Percentiles rank a stretch among this genome's conserved stretches.
Conservation (phyloP, 192 early-diverging fungal genomes). For the Pilaira anomala region DNA sequence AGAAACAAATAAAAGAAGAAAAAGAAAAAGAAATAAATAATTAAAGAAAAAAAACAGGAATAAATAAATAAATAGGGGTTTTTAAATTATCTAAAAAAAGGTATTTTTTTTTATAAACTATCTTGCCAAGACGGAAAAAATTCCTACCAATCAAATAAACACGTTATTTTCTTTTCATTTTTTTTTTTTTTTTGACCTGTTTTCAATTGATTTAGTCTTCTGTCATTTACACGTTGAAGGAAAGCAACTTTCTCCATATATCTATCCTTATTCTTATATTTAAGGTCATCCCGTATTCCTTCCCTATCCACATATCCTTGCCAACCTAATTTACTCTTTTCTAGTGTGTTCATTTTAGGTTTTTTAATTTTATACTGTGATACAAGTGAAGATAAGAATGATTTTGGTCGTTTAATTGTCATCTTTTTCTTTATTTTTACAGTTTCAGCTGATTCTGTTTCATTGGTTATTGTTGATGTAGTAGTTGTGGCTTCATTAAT, state of each 20-base stretch:
- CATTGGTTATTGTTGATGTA: too few species aligned
- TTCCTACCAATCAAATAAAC: constrained; percentile 2
- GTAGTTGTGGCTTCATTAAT: constrained; percentile 45
- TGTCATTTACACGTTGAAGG: constrained; percentile 60
- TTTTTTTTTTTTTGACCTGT: constrained; percentile 27
- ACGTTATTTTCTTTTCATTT: constrained; percentile 20
- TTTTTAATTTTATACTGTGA: constrained; percentile 46
- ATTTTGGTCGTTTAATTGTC: constrained; percentile 32
- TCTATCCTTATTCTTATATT: constrained; percentile 67
- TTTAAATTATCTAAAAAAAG: constrained; percentile 10
- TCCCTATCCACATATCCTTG: constrained; percentile 58
- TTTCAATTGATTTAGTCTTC: constrained; percentile 50
- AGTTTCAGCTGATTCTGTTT: not conserved
- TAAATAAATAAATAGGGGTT: not conserved
- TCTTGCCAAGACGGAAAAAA: too few species aligned
- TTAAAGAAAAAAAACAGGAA: not conserved
- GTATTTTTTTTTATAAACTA: not conserved
- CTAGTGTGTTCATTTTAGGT: constrained; percentile 64
- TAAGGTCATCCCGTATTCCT: constrained; percentile 60
- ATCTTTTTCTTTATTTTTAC: constrained; percentile 6
- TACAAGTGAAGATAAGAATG: constrained; percentile 25
- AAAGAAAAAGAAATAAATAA: not conserved
- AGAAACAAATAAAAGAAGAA: not conserved
- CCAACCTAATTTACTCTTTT: constrained; percentile 71
- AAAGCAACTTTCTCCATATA: constrained; percentile 72